These are phyloP conservation scores for Cryptococcus depauperatus DNA, from an alignment of 1,284 basidiomycete genomes.

Conservation along the genomic window DNA sequence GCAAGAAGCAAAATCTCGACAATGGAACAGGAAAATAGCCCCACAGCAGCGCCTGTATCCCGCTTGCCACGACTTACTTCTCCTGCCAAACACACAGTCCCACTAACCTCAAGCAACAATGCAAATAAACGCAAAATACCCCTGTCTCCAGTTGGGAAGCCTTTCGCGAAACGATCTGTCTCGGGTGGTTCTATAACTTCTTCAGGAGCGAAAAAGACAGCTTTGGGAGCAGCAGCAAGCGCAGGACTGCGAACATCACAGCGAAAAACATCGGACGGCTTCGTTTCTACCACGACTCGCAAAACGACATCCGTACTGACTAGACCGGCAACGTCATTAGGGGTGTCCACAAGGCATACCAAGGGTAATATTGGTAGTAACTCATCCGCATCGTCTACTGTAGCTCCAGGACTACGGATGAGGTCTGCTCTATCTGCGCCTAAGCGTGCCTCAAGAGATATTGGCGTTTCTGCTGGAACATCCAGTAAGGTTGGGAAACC, in stretches of 20 bases:
- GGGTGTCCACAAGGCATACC: slow-evolving; percentile 11
- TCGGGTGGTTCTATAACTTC: too few relatives aligned
- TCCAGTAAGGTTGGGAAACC: slow-evolving; percentile 17
- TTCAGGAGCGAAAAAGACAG: neutral
- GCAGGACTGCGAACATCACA: slow-evolving; percentile 9
- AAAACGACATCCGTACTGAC: slow-evolving; percentile 13
- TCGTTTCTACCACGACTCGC: slow-evolving; percentile 21
- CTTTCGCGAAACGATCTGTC: slow-evolving; percentile 22
- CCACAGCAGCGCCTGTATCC: too few relatives aligned
- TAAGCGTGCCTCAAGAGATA: slow-evolving; percentile 17
- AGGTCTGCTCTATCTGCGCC: slow-evolving; percentile 1
- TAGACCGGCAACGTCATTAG: slow-evolving; percentile 13
- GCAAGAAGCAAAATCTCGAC: neutral
- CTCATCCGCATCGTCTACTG: slow-evolving; percentile 7
- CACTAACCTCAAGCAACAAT: slow-evolving; percentile 13
- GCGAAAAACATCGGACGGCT: slow-evolving; percentile 17
- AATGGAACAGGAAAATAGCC: slow-evolving; percentile 1
- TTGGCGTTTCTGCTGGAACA: slow-evolving; percentile 9
- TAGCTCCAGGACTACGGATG: slow-evolving; percentile 5
- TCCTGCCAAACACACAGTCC: slow-evolving; percentile 16
- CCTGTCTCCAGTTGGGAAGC: slow-evolving; percentile 19
- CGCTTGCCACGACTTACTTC: slow-evolving; percentile 29
- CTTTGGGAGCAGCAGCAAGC: slow-evolving; percentile 7
- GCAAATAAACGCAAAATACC: slow-evolving; percentile 33
- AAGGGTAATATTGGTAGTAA: slow-evolving; percentile 13